A percentile compares a stretch with the other conserved stretches of the same genome.
phyloP scores from a whole-genome alignment of 441 rosid genomes.

The Populus trichocarpa region DNA sequence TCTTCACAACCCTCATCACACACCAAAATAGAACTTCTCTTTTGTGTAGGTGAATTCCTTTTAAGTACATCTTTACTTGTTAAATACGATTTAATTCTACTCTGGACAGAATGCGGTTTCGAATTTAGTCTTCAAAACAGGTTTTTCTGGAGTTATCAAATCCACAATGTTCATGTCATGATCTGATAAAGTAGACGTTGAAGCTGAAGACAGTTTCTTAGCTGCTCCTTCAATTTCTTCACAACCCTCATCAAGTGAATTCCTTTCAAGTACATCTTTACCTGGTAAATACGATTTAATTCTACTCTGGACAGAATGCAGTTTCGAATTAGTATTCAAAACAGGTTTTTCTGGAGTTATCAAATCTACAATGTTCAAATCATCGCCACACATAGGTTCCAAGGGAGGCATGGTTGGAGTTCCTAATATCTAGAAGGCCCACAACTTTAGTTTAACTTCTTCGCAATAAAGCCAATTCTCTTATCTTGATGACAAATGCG shows the following conservation, averaged over 20 bases:
- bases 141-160: conserved; percentile 46
- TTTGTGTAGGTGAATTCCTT: conserved; percentile 5
- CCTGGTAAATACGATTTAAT: conserved; percentile 22
- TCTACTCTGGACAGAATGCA: conserved; percentile 40
- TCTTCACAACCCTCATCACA: conserved; percentile 37
- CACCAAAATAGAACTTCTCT: conserved; percentile 5
- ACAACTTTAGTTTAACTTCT: conserved; percentile 45
- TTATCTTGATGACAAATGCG: conserved; percentile 61
- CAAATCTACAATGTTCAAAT: conserved; percentile 23
- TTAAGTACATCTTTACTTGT: conserved; percentile 17
- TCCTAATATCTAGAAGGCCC: conserved; percentile 78
- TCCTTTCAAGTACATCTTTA: conserved; percentile 25
- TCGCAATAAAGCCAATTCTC: conserved; percentile 70
- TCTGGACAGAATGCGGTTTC: conserved; percentile 35
- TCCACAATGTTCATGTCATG: conserved; percentile 20
- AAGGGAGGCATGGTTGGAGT: conserved; percentile 36
- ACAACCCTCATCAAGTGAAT: conserved; percentile 24
- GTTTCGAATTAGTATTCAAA: conserved; percentile 17
- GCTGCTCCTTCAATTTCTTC: conserved; percentile 54
- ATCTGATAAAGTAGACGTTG: conserved; percentile 34
- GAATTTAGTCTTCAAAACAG: conserved; percentile 25
- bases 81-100: conserved; percentile 27
- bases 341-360: conserved; percentile 46
- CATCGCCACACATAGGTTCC: conserved; percentile 33
- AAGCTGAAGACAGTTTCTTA: conserved; percentile 62